Conservation (phyloP, 2,329 filamentous ascomycete genomes). For the Diaporthe caulivora region DNA sequence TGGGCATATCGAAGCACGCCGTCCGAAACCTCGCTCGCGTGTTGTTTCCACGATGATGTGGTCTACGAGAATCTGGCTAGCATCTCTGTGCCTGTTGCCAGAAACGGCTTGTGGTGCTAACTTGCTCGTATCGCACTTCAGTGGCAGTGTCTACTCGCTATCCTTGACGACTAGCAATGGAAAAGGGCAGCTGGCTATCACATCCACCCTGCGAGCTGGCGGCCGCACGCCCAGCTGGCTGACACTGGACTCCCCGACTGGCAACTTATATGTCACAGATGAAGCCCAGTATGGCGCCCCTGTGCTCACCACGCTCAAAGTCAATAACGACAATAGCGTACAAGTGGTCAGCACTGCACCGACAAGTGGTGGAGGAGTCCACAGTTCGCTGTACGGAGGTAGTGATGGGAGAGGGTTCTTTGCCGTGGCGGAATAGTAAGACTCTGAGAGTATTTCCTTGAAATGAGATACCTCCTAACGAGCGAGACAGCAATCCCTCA, state of each 20-base stretch:
- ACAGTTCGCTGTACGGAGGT: conserved; percentile 56
- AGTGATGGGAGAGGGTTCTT: conserved; percentile 54
- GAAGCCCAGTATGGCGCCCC: conserved; percentile 44
- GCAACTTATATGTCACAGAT: conserved; percentile 53
- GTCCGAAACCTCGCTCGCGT: no score
- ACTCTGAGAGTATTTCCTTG: not conserved
- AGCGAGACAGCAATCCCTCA: conserved; percentile 52
- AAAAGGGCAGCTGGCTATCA: conserved; percentile 44
- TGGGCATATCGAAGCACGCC: not conserved
- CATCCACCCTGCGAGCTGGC: conserved; percentile 47
- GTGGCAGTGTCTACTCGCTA: conserved; percentile 54
- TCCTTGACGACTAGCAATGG: conserved; percentile 43
- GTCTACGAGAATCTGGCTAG: not conserved
- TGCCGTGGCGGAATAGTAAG: conserved; percentile 59
- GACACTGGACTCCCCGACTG: conserved; percentile 48
- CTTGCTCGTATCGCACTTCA: conserved; percentile 55
- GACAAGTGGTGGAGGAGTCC: conserved; percentile 53
- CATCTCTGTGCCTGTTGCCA: conserved; percentile 5
- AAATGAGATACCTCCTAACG: conserved; percentile 8
- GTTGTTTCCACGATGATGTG: not conserved
- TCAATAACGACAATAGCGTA: conserved; percentile 49
- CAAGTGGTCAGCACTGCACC: conserved; percentile 48
- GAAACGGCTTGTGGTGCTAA: conserved; percentile 38
- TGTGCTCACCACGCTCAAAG: conserved; percentile 50
- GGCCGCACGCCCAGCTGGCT: conserved; percentile 55